Conservation (phyloP, 352 stramenopile genomes). For the Phytophthora agathidicida region DNA sequence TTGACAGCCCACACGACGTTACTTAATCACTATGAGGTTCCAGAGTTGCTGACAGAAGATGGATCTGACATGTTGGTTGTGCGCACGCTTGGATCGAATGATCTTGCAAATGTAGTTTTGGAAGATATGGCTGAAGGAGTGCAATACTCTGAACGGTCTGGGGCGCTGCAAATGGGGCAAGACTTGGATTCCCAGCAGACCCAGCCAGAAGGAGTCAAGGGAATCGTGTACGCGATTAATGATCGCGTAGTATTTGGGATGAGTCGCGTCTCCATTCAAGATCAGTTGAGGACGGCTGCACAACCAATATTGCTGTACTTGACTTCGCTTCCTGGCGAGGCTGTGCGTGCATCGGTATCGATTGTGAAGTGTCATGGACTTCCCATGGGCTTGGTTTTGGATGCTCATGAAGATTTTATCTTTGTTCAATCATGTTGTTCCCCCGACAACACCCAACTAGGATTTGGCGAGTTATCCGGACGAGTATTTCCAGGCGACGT, state of each 20-base stretch:
- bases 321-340: constrained; percentile 50
- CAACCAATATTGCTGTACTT: constrained; percentile 52
- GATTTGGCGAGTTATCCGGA: constrained; percentile 58
- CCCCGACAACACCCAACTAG: constrained; percentile 29
- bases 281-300: constrained; percentile 40
- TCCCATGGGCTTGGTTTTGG: constrained; percentile 47
- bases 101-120: constrained; percentile 32
- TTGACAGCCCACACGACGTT: constrained; percentile 44
- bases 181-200: not conserved
- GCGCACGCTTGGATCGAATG: constrained; percentile 23
- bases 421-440: constrained; percentile 55
- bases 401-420: constrained; percentile 37
- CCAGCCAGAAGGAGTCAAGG: constrained; percentile 10
- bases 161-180: not conserved
- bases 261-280: constrained; percentile 39
- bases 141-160: constrained; percentile 31
- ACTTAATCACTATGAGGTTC: constrained; percentile 60
- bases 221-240: constrained; percentile 61
- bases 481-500: constrained; percentile 78
- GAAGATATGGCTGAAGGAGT: constrained; percentile 46
- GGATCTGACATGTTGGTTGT: constrained; percentile 30
- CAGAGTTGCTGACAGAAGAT: constrained; percentile 43
- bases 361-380: constrained; percentile 62
- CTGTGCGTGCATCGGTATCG: constrained; percentile 63
- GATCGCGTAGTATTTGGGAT: constrained; percentile 55